A percentile compares a stretch with the other conserved stretches of the same genome.
phyloP scores from a whole-genome alignment of 495 filamentous ascomycete genomes.

The Hyaloscypha finlandica region DNA sequence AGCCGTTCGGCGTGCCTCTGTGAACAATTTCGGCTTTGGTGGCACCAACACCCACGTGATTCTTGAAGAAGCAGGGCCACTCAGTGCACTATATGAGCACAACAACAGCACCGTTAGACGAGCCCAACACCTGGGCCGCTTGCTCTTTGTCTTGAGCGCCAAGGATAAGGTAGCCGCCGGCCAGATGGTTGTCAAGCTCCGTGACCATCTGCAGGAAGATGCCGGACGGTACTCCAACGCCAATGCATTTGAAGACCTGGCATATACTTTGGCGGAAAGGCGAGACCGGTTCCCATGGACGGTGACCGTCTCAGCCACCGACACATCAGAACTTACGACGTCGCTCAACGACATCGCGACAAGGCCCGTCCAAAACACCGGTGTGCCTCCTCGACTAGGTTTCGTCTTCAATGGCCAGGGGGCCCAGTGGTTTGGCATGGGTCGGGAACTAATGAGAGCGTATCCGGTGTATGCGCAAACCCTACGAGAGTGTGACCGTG shows the following conservation, averaged over 20 bases:
- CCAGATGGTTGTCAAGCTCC: no score
- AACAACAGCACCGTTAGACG: no score
- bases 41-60: conserved; percentile 58
- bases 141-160: no score
- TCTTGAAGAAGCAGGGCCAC: conserved; percentile 48
- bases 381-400: background rate
- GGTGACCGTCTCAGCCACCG: conserved; percentile 55
- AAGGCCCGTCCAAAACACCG: background rate
- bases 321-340: conserved; percentile 19
- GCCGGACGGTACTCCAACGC: no score
- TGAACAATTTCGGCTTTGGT: conserved; percentile 61
- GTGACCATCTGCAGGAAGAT: no score
- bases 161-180: no score
- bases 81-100: no score
- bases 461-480: no score
- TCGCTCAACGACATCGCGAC: background rate
- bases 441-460: background rate
- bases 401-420: background rate
- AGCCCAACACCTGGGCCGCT: no score
- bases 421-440: background rate
- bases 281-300: conserved; percentile 57
- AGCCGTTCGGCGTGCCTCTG: conserved; percentile 39
- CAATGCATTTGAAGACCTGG: background rate
- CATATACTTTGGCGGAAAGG: conserved; percentile 50
- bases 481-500: no score